Percentiles rank a stretch among this genome's conserved stretches.
Evolutionary conservation across 148 eudicot species (phyloP).

Genomic region (Persicaria tinctoria): DNA sequence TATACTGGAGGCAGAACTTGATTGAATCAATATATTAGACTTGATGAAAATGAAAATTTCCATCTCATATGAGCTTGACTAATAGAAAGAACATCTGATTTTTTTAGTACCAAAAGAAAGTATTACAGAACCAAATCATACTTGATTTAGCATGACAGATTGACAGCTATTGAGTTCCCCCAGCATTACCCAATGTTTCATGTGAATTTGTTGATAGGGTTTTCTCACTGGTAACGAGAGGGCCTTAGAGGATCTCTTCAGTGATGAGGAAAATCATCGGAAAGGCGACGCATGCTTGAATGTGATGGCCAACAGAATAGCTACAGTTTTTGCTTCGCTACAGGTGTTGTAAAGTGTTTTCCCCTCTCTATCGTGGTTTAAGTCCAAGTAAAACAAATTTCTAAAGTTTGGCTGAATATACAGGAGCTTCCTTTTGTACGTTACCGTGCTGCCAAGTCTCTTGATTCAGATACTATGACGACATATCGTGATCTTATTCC

Average conservation of each 20-base stretch:
- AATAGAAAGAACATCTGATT: background rate
- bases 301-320: constrained; percentile 73
- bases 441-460: constrained; percentile 89
- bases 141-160: background rate
- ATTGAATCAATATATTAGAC: background rate
- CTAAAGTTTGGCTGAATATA: constrained; percentile 15
- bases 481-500: constrained; percentile 89
- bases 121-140: background rate
- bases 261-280: constrained; percentile 73
- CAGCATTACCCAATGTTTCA: background rate
- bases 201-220: constrained; percentile 37
- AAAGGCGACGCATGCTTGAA: constrained; percentile 62
- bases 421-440: constrained; percentile 94
- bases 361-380: background rate
- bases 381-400: background rate
- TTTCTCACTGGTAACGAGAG: constrained; percentile 82
- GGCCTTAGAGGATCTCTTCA: constrained; percentile 84
- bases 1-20: background rate
- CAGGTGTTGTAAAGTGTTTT: constrained; percentile 30
- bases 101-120: background rate
- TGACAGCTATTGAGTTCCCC: no score
- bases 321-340: constrained; percentile 89
- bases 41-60: background rate
- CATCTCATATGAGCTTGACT: no score
- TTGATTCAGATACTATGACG: constrained; percentile 77